Conservation (phyloP, 306 rosid genomes). For the Erythrophleum fordii region DNA sequence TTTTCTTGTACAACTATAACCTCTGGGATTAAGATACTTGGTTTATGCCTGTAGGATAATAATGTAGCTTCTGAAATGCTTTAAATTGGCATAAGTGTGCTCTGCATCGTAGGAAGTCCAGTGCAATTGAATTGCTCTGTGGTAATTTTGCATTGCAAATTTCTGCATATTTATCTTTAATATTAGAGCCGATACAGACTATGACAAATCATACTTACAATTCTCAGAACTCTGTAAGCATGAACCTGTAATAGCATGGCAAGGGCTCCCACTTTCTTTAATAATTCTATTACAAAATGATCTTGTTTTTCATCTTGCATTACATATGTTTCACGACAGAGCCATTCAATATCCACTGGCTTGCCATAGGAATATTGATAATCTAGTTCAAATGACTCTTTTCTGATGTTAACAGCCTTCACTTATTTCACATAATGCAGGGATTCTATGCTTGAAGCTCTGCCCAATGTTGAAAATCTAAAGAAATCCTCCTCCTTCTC, state of each 20-base stretch:
- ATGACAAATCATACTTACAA: slow-evolving; percentile 39
- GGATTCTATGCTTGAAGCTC: slow-evolving; percentile 68
- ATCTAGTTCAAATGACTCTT: slow-evolving; percentile 14
- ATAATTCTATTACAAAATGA: slow-evolving; percentile 23
- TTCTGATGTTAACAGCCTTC: slow-evolving; percentile 35
- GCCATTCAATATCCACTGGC: slow-evolving; percentile 58
- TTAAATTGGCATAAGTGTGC: slow-evolving; percentile 44
- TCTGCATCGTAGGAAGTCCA: slow-evolving; percentile 46
- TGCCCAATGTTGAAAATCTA: slow-evolving; percentile 46
- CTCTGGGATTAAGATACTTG: slow-evolving; percentile 71
- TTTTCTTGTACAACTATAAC: slow-evolving; percentile 79
- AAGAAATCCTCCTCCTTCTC: slow-evolving; percentile 48
- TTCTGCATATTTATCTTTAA: slow-evolving; percentile 41
- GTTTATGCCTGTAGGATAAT: slow-evolving; percentile 57
- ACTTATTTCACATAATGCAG: slow-evolving; percentile 55
- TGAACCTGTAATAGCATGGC: slow-evolving; percentile 39
- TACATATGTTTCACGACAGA: slow-evolving; percentile 27
- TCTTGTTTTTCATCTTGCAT: slow-evolving; percentile 28
- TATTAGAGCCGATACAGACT: slow-evolving; percentile 39
- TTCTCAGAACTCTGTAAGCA: slow-evolving; percentile 40
- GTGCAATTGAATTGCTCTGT: slow-evolving; percentile 58
- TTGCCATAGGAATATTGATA: slow-evolving; percentile 35
- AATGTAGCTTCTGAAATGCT: slow-evolving; percentile 50
- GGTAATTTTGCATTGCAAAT: slow-evolving; percentile 49
- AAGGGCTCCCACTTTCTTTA: slow-evolving; percentile 39